These are phyloP conservation scores for Bruguiera parviflora DNA, from an alignment of 345 rosid genomes.

Conservation along the genomic window DNA sequence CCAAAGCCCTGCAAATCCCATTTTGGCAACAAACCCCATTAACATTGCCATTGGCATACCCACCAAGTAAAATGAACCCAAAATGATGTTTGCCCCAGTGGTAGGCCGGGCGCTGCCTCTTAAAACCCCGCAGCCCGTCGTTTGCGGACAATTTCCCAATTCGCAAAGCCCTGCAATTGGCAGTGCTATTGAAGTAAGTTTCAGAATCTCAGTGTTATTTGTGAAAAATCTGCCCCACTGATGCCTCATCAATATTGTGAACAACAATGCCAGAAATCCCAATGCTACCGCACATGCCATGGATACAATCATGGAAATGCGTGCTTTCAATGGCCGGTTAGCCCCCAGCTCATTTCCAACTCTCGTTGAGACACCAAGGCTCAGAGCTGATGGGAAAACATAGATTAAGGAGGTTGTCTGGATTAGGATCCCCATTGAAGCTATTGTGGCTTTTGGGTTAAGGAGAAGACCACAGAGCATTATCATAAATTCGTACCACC, in stretches of 20 bases:
- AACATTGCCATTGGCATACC: slow-evolving; percentile 88
- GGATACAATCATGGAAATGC: slow-evolving; percentile 73
- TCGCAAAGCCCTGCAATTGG: slow-evolving; percentile 91
- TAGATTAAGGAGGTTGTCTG: slow-evolving; percentile 88
- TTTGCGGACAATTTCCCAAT: slow-evolving; percentile 96
- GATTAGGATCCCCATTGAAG: slow-evolving; percentile 95
- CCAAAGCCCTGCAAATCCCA: slow-evolving; percentile 92
- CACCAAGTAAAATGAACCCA: slow-evolving; percentile 86
- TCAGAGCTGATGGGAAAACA: slow-evolving; percentile 85
- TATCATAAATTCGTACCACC: slow-evolving; percentile 99
- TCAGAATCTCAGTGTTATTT: slow-evolving; percentile 52
- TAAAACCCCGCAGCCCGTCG: slow-evolving; percentile 88
- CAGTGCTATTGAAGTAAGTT: slow-evolving; percentile 72
- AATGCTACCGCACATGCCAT: slow-evolving; percentile 50
- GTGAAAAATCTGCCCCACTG: slow-evolving; percentile 88
- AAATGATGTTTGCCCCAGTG: slow-evolving; percentile 84
- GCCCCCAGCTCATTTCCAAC: slow-evolving; percentile 96
- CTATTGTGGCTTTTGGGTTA: slow-evolving; percentile 86
- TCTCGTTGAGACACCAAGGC: slow-evolving; percentile 88
- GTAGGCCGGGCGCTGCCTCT: slow-evolving; percentile 93
- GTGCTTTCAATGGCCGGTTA: slow-evolving; percentile 68
- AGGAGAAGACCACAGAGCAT: slow-evolving; percentile 72
- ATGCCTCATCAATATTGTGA: slow-evolving; percentile 67
- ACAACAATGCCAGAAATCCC: slow-evolving; percentile 72
- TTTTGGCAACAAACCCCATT: slow-evolving; percentile 55